Base-by-base conservation (phyloP, 2,329 filamentous ascomycete genomes). In the Cephalotrichum gorgonifer region DNA sequence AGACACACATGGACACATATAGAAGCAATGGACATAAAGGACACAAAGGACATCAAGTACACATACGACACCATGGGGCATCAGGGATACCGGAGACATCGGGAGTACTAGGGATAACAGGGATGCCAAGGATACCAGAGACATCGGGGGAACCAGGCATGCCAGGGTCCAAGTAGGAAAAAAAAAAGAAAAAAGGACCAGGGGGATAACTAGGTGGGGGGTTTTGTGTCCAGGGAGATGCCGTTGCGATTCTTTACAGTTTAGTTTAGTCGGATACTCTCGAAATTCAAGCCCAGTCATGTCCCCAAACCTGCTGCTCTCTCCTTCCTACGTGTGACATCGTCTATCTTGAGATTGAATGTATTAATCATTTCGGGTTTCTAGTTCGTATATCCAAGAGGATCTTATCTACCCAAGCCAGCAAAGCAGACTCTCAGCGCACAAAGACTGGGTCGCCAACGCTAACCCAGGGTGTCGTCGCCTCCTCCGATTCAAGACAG, bases 401-500 rank as follows among this genome's bases (percentile, higher is more conserved):
- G 22, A 44, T 23, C 27, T 39, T 44, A n/a, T n/a, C n/a, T n/a
- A 38, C 8, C n/a, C 22, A 26, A 9, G 7, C 22, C 22, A 12
- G n/a, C n/a, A n/a, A n/a, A n/a, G n/a, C 22, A 27, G 12, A 15
- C 7, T 26, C 12, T 14, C 22, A 39, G 15, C 35, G 20, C 7
- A 22, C 33, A 12, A 17, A 41, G 14, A 48, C 27, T 14, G 26
- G 38, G 25, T 48, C 46, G 6, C 30, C 46, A 42, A 48, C 46
- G 1, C 35, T 15, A 20, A 48, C 28, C 17, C 35, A 42, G n/a
- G 31, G 22, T 20, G 25, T 20, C n/a, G 12, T 20, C n/a, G 12
- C 4, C 35, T 3, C 17, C 17, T 39, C 35, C 20, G 46, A 7
- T 7, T 43, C 46, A 17, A 48, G 74, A 26, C 73, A 73, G 78